Evolutionary conservation across 139 green algal genomes (phyloP), one percentile per base, ranked within the genome.

Genomic region (Coelastrella sp.): DNA sequence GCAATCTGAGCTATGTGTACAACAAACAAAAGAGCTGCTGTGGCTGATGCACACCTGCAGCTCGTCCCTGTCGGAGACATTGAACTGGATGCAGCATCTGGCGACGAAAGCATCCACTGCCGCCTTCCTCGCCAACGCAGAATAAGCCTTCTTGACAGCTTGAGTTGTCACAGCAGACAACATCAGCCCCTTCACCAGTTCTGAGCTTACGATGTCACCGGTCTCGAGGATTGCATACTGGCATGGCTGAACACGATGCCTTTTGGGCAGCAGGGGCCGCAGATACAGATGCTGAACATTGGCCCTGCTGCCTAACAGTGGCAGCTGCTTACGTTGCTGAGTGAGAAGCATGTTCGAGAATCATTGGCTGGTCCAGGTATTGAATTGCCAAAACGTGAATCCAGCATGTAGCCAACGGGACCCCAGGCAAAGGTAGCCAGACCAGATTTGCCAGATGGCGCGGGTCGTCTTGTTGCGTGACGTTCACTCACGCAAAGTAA

Each of bases 21-120:
- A 11, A n/a, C 10, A 71, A 71, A 71, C 61, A 19, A 19, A 13
- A 71, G 10, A 71, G 61, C 61, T 71, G 61, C 61, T 71, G 61
- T 13, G 61, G 10, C 61, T 13, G 22, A 14, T 76, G 17, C 68
- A 32, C 14, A 90, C 86, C 86, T 90, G 86, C 74, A 90, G 54
- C 75, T 90, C 86, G 5, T 90, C 86, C 74, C 22, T 76, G 86
- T 83, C 75, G 4, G 68, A 22, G 4, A 84, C 57, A 14, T 82
- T 64, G 59, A 90, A 85, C 13, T 56, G 4, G 13, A 64, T 58
- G 86, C 86, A 90, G 32, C 85, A 80, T 66, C 54, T 59, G 23
- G 73, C 22, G 57, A 83, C 13, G n/a, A 90, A 84, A 2, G 58
- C 74, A 74, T 90, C 73, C 3, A 83, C 22, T 17, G 86, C 75